phyloP scores from a whole-genome alignment of 768 basidiomycete species.

The Suillus lakei region DNA sequence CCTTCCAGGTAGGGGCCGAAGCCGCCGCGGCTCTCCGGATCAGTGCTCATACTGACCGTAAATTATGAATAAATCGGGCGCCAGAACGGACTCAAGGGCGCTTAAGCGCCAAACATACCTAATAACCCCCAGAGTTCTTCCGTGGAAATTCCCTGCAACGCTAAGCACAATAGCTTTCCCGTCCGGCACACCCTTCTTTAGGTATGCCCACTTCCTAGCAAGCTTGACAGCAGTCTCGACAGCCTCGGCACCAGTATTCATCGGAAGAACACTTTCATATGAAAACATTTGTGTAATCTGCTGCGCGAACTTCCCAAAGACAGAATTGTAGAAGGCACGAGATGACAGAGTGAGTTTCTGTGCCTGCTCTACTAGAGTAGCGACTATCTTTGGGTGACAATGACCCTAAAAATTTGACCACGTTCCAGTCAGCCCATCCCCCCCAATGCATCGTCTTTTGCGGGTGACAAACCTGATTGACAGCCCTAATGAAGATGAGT shows the following conservation, averaged over 20 bases:
- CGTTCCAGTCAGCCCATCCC: conserved; percentile 14
- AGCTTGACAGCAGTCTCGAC: conserved; percentile 98
- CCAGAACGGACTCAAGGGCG: neutral
- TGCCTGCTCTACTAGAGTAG: conserved; percentile 81
- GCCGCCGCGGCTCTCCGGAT: conserved; percentile 83
- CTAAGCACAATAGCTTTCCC: conserved; percentile 87
- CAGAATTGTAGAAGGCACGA: conserved; percentile 93
- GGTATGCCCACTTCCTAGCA: conserved; percentile 96
- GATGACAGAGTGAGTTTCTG: conserved; percentile 92
- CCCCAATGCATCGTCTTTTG: conserved; percentile 2
- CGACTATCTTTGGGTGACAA: conserved; percentile 89
- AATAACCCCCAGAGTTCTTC: conserved; percentile 88
- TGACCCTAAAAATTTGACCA: conserved; percentile 60
- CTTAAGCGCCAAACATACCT: conserved; percentile 48
- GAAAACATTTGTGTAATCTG: conserved; percentile 83
- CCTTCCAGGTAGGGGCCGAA: conserved; percentile 91
- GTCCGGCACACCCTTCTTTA: conserved; percentile 78
- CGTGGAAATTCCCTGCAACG: conserved; percentile 94
- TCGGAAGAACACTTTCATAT: conserved; percentile 95
- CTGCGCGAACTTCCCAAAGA: conserved; percentile 90
- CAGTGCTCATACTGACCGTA: conserved; percentile 82
- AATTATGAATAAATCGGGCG: conserved; percentile 18
- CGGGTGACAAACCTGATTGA: conserved; percentile 72
- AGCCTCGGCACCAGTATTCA: conserved; percentile 99
- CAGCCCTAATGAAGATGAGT: conserved; percentile 56